These are phyloP conservation scores for Nidularia sp. DNA, from an alignment of 768 basidiomycete species.

Conservation along the genomic window DNA sequence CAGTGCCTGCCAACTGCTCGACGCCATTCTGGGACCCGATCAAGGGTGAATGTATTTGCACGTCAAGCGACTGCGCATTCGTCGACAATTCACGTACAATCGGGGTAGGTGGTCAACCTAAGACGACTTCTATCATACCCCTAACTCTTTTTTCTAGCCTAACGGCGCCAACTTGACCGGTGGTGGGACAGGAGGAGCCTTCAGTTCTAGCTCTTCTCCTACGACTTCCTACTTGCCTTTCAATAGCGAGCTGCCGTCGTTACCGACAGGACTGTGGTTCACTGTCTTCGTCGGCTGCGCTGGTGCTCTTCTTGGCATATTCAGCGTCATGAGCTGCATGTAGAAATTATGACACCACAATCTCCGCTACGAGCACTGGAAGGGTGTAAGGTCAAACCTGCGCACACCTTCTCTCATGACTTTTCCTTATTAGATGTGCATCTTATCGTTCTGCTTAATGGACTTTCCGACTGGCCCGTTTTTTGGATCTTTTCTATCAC, in stretches of 20 bases:
- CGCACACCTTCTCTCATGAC: background rate
- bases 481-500: background rate
- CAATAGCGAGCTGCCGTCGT: conserved; percentile 29
- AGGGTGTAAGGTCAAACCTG: background rate
- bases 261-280: conserved; percentile 27
- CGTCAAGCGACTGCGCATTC: conserved; percentile 52
- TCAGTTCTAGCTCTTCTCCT: conserved; percentile 12
- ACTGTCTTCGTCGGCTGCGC: conserved; percentile 29
- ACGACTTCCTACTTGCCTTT: conserved; percentile 43
- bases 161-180: conserved; percentile 71
- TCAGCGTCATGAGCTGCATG: conserved; percentile 10
- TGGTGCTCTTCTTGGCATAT: conserved; percentile 30
- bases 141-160: conserved; percentile 29
- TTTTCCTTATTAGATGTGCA: background rate
- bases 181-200: conserved; percentile 43
- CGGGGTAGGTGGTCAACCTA: conserved; percentile 39
- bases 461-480: background rate
- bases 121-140: background rate
- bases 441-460: background rate
- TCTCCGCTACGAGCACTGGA: background rate
- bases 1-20: conserved; percentile 69
- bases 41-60: conserved; percentile 59
- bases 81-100: conserved; percentile 59
- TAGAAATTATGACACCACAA: background rate
- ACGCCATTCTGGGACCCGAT: conserved; percentile 84